phyloP scores from a whole-genome alignment of 768 basidiomycete species.

The Astraeus odoratus region DNA sequence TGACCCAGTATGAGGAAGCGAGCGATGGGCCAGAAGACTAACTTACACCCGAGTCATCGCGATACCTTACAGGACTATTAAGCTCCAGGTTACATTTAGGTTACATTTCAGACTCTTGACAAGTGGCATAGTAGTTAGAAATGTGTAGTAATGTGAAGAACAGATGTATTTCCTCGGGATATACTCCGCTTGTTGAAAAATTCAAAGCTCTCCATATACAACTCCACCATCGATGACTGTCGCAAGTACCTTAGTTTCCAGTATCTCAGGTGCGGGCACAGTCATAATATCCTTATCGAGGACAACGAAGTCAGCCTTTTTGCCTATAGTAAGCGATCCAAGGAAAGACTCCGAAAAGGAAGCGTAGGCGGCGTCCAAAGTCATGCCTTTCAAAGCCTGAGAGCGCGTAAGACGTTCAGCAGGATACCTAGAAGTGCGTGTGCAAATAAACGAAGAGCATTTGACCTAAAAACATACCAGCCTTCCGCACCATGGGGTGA shows the following conservation, averaged over 20 bases:
- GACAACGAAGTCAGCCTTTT: conserved; percentile 84
- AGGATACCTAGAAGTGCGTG: conserved; percentile 54
- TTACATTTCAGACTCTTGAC: no score
- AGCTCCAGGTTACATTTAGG: no score
- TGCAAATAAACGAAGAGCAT: neutral
- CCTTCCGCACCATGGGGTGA: conserved; percentile 81
- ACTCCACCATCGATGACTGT: conserved; percentile 73
- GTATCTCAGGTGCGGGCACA: conserved; percentile 51
- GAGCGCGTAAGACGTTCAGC: conserved; percentile 67
- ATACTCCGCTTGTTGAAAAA: neutral
- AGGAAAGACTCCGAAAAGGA: conserved; percentile 65
- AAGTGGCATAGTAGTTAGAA: no score
- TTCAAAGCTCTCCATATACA: conserved; percentile 45
- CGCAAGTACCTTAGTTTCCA: conserved; percentile 56
- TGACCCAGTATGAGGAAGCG: neutral
- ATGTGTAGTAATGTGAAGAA: no score
- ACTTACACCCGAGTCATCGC: neutral
- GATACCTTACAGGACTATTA: no score
- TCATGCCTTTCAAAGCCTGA: conserved; percentile 88
- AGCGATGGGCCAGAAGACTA: neutral
- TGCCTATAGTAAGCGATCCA: conserved; percentile 71
- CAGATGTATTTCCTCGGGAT: no score
- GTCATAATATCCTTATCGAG: conserved; percentile 77
- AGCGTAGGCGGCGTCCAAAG: conserved; percentile 83
- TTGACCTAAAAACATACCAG: conserved; percentile 48